phyloP scores from a whole-genome alignment of 176 grass and related monocot species.

The Oryza officinalis region DNA sequence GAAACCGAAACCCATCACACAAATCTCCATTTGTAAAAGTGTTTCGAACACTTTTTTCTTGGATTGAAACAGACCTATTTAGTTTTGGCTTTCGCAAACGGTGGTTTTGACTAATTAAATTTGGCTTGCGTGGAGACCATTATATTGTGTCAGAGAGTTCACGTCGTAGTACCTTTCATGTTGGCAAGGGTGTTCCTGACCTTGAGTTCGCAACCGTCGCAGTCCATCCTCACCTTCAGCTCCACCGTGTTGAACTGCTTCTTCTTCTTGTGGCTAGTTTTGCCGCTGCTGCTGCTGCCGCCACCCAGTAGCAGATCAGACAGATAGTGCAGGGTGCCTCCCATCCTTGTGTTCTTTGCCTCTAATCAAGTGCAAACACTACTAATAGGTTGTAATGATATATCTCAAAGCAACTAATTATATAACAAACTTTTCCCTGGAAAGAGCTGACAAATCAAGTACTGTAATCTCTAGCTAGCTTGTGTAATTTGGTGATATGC shows the following conservation, averaged over 20 bases:
- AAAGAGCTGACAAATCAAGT: neutral
- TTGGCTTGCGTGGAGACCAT: no score
- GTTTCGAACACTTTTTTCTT: no score
- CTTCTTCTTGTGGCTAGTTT: slow-evolving; percentile 49
- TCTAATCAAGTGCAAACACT: neutral
- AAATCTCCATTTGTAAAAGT: no score
- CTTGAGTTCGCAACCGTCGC: slow-evolving; percentile 88
- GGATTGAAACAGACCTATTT: no score
- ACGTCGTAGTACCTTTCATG: slow-evolving; percentile 61
- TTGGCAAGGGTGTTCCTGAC: slow-evolving; percentile 65
- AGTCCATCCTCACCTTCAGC: slow-evolving; percentile 90
- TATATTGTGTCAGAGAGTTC: no score
- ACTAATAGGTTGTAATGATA: neutral
- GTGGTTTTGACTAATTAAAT: neutral
- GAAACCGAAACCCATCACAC: no score
- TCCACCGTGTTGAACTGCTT: slow-evolving; percentile 87
- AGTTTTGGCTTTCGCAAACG: neutral
- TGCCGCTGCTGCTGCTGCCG: neutral
- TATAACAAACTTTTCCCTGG: neutral
- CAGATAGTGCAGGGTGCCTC: slow-evolving; percentile 58
- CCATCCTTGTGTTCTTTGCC: slow-evolving; percentile 26
- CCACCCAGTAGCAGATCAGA: slow-evolving; percentile 42
- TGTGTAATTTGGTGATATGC: neutral
- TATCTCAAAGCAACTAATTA: neutral
- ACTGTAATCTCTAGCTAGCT: neutral